Evolutionary conservation across 129 eudicot species (phyloP).

Genomic region (Arctium minus): DNA sequence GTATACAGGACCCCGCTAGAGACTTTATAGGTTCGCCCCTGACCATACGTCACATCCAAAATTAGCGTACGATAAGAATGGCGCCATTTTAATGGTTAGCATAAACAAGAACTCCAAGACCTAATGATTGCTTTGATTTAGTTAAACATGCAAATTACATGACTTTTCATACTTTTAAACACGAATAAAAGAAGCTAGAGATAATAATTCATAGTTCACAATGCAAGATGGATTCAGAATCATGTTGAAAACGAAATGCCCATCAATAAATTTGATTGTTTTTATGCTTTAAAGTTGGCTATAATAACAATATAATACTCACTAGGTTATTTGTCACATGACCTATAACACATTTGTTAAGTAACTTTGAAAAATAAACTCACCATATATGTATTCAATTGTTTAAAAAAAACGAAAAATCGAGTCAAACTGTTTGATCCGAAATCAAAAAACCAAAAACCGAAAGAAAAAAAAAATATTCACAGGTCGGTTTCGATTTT

Average conservation of each 20-base stretch:
- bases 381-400: no score
- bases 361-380: no score
- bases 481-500: no score
- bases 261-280: background rate
- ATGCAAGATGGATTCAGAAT: background rate
- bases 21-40: no score
- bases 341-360: background rate
- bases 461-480: no score
- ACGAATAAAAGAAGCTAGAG: background rate
- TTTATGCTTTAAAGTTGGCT: background rate
- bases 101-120: background rate
- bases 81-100: background rate
- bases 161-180: background rate
- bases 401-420: no score
- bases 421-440: no score
- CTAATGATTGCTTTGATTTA: background rate
- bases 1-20: no score
- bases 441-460: no score
- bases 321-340: background rate
- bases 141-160: background rate
- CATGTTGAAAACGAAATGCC: background rate
- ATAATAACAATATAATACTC: background rate
- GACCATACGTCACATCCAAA: background rate
- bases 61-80: no score
- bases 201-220: background rate